Evolutionary conservation across 176 grass and related monocot genomes (phyloP).

Genomic region (Oryza punctata): DNA sequence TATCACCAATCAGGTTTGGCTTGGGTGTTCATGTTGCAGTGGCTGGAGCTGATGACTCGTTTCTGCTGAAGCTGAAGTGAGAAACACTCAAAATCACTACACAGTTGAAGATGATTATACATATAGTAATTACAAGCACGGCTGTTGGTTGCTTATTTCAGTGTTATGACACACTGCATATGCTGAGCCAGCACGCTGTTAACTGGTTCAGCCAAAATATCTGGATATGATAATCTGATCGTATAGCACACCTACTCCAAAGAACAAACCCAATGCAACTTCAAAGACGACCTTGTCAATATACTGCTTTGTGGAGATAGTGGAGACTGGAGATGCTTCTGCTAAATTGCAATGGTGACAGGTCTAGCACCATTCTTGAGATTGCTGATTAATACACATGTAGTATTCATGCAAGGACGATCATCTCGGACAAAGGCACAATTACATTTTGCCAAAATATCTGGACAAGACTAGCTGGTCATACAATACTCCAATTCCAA

Average conservation of each 20-base stretch:
- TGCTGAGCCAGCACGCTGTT: background rate
- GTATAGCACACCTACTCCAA: slow-evolving; percentile 23
- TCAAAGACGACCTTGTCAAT: background rate
- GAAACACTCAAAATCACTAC: background rate
- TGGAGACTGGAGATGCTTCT: background rate
- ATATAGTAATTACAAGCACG: too few relatives aligned
- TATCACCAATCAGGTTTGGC: too few relatives aligned
- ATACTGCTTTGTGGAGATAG: background rate
- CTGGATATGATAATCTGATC: slow-evolving; percentile 11
- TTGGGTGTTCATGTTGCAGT: background rate
- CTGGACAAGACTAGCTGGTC: background rate
- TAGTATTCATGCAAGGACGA: too few relatives aligned
- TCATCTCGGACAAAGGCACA: too few relatives aligned
- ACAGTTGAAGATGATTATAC: too few relatives aligned
- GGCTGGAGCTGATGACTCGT: background rate
- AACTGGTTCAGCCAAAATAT: background rate
- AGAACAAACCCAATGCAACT: slow-evolving; percentile 12
- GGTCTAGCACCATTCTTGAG: slow-evolving; percentile 25
- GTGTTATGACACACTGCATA: too few relatives aligned
- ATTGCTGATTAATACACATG: background rate
- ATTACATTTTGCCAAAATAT: background rate
- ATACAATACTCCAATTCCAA: slow-evolving; percentile 14
- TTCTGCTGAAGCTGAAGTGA: background rate
- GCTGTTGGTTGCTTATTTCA: too few relatives aligned
- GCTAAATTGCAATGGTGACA: slow-evolving; percentile 18